Base-by-base conservation (phyloP, 208 protist genomes). In the Leishmania gerbilli region DNA sequence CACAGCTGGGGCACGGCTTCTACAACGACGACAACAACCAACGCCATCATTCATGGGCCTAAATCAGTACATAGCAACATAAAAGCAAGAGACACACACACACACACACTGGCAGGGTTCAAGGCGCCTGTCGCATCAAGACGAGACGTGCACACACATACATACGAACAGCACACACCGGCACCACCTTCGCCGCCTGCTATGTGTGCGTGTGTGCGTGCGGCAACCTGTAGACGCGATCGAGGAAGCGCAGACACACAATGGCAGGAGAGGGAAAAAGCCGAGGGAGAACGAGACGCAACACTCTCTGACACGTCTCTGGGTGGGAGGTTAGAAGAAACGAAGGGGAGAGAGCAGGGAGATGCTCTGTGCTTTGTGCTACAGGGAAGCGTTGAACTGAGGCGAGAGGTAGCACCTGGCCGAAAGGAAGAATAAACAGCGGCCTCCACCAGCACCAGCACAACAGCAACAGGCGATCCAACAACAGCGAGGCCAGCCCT, bases 31-130 rank as follows among this genome's bases (percentile, higher is more conserved):
- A 79, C 21, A 64, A 47, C 40, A 79, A 68, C 21, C 27, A 76
- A 51, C 15, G 4, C 21, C n/a, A 78, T 31, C 58, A 31, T 31
- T 34, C 27, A 34, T 6, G 17, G 34, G 5, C 8, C 31, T 21
- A 81, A 65, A 81, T 74, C 69, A 77, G 62, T 62, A 65, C 47
- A 67, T 53, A 77, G 76, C 55, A 49, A 75, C n/a, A 72, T 69
- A 76, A 69, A 76, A 77, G 40, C 76, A 75, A 64, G 71, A 79
- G 1, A 21, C 11, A 21, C 5, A 65, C 60, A 17, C 37, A 40
- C 8, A 55, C 17, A 55, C 51, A 55, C 51, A 55, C 51, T 21
- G 51, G 17, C 51, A 55, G 40, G 40, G 40, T 42, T 42, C 3
- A 42, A 7, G 40, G 40, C 2, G 3, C 40, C 40, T 42, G 40